Base-by-base conservation (phyloP, 805 yeast species). In the Candida odintsovae region DNA sequence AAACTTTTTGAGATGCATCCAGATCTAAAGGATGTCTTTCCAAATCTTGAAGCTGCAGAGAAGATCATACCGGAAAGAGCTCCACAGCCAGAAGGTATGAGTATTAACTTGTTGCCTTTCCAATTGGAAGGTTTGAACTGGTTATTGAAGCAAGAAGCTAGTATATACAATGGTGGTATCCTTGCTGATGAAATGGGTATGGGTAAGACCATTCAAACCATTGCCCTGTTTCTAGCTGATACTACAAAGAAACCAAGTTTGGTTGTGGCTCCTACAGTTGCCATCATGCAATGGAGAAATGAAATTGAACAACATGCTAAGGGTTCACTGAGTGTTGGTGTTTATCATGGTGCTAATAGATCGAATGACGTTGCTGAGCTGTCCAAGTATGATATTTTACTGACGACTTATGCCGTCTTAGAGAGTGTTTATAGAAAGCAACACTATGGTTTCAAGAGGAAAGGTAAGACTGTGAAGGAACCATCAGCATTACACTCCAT, bases 151-250 rank as follows among this genome's bases (percentile, higher is more conserved):
- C 98, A 92, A 66, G 98, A 92, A 60, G 81, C 80, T 20, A 73
- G 86, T 21, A 75, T 72, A 38, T 92, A 85, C 64, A 73, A 77
- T 15, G 99, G 99, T 22, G 99, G 98, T 15, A 83, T 94, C 10
- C 70, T 94, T 41, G 98, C 99, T 6, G 99, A 94, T 70, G 99
- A 94, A 66, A 94, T 94, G 99, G 99, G 99, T 33, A 92, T 94
- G 98, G 99, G 99, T 52, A 94, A 94, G 59, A 94, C 99, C 0
- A 90, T 94, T 42, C 99, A 94, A 67, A 92, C 96, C 35, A 92
- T 94, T 50, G 94, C 95, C 0, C 67, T 94, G 40, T 78, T 94
- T 59, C 79, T 90, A 80, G 65, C 73, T 41, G 95, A 89, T 63
- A 61, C 73, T 42, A 58, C 69, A 0, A 82, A 80, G 53, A 69